These are phyloP conservation scores for Aspergillus transmontanensis DNA, from an alignment of 2,329 filamentous ascomycete genomes.

Conservation along the genomic window DNA sequence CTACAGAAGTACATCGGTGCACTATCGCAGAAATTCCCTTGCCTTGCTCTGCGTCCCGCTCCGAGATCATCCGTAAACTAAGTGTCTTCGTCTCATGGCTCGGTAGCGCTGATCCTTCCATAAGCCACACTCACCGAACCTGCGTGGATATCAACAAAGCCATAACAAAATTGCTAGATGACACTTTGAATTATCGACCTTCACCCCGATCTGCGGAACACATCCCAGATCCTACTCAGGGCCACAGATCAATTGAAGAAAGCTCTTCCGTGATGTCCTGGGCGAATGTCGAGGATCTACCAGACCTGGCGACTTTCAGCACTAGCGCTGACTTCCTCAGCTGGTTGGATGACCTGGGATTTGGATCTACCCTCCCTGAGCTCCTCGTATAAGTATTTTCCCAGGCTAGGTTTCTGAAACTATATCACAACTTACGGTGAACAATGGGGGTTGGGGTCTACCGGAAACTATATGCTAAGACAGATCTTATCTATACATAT, in stretches of 20 bases:
- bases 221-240: constrained; percentile 15
- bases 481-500: background rate
- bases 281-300: background rate
- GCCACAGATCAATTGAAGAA: background rate
- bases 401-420: background rate
- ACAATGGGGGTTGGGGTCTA: background rate
- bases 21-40: constrained; percentile 22
- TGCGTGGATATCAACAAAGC: constrained; percentile 24
- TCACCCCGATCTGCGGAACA: background rate
- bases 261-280: background rate
- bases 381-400: background rate
- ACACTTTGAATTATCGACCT: constrained; percentile 20
- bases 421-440: background rate
- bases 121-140: constrained; percentile 9
- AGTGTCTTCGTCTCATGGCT: constrained; percentile 26
- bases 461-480: background rate
- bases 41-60: constrained; percentile 21
- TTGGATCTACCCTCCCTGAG: constrained; percentile 1
- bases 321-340: constrained; percentile 7
- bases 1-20: constrained; percentile 24
- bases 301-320: background rate
- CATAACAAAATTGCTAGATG: constrained; percentile 23
- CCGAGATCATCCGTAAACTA: constrained; percentile 28
- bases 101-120: constrained; percentile 13
- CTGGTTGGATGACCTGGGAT: constrained; percentile 12